Evolutionary conservation across 2,329 filamentous ascomycete species (phyloP), one percentile per base, ranked within the genome.

Genomic region (Didymella exigua): DNA sequence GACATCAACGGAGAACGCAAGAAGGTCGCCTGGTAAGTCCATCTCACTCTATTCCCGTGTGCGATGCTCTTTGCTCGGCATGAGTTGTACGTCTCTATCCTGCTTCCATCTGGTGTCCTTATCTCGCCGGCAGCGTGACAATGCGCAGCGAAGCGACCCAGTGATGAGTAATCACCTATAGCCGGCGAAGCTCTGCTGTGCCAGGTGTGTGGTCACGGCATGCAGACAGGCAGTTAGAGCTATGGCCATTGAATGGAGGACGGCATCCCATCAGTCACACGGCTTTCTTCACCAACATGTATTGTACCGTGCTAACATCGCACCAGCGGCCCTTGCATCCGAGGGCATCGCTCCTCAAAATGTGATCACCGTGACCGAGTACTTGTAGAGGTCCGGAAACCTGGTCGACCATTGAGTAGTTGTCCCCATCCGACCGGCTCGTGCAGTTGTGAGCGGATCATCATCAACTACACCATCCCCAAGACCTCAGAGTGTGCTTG

Each of bases 341-440:
- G 88, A 67, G 88, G 88, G 52, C 88, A 91, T 74, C 86, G 88
- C 65, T 90, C 88, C 26, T 89, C 88, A 47, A 89, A 89, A 78
- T 91, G 88, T 74, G 86, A 83, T 42, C 88, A 91, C 56, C 81
- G 82, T 60, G 87, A 89, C 64, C 84, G 88, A 54, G 77, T 89
- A 29, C 85, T 90, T 80, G 79, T 89, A 3, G 85, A 86, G 19
- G 88, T 91, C 14, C 84, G 87, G 59, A 90, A 90, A 67, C 88
- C 88, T 14, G 88, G 88, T 16, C 82, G 88, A 44, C 88, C 88
- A 8, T 75, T 90, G 49, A 89, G 86, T 71, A 82, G 83, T 49
- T 90, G 88, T 66, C 87, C 88, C 49, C 88, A 90, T 64, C 82
- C 85, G 6, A 79, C 81, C 26, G 84, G 84, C 45, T 82, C 82